A percentile compares a stretch with the other conserved stretches of the same genome.
Conservation (phyloP, 345 rosid genomes). For the Melaleuca quinquenervia region DNA sequence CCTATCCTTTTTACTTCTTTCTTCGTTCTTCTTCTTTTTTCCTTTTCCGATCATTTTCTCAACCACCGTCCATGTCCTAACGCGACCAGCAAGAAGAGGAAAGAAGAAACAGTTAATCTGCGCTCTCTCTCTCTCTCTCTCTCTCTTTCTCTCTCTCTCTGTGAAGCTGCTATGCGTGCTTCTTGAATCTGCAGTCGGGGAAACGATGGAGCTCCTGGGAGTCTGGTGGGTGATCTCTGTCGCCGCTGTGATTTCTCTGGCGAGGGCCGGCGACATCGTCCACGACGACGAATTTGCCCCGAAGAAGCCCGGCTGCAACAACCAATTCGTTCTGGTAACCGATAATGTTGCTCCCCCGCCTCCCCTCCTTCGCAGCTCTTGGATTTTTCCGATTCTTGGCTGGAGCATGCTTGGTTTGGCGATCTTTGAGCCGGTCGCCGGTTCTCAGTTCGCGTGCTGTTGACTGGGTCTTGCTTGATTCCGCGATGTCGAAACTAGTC, state of each 20-base stretch:
- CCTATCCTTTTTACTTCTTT: not conserved
- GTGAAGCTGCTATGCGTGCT: conserved; percentile 12
- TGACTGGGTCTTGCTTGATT: not conserved
- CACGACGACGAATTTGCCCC: conserved; percentile 88
- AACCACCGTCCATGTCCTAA: not conserved
- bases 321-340: conserved; percentile 89
- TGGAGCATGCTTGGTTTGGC: conserved; percentile 11
- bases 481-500: not conserved
- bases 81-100: not conserved
- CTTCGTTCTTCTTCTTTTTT: not conserved
- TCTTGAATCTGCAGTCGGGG: not conserved
- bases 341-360: not conserved
- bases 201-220: conserved; percentile 50
- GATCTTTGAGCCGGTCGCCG: not conserved
- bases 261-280: conserved; percentile 75
- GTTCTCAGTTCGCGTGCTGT: not conserved
- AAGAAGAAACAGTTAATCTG: not conserved
- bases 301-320: conserved; percentile 97
- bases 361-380: conserved; percentile 9
- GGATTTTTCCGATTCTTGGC: conserved; percentile 8
- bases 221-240: conserved; percentile 16
- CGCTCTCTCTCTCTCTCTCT: not conserved
- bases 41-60: not conserved
- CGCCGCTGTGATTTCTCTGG: conserved; percentile 34
- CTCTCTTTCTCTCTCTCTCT: not conserved